Conservation (phyloP, 2,329 filamentous ascomycete genomes). For the Apiospora marii region DNA sequence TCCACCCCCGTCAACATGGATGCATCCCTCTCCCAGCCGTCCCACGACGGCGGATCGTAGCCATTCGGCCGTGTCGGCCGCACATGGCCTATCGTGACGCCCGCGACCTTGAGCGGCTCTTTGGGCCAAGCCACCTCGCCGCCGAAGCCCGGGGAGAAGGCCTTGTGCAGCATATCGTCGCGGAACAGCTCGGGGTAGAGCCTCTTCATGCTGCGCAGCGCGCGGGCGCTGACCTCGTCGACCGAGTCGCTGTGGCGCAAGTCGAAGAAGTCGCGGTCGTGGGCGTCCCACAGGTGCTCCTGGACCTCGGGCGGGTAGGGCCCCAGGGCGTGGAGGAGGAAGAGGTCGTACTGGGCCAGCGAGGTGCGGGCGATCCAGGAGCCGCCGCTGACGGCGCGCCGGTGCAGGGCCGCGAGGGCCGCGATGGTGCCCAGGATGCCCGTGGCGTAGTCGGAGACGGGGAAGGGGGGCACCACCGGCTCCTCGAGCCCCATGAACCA, state of each 20-base stretch:
- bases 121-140: slow-evolving; percentile 54
- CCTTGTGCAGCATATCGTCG: slow-evolving; percentile 40
- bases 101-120: slow-evolving; percentile 52
- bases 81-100: slow-evolving; percentile 54
- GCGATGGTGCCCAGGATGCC: slow-evolving; percentile 44
- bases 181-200: slow-evolving; percentile 43
- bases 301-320: slow-evolving; percentile 57
- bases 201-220: slow-evolving; percentile 58
- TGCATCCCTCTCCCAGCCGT: slow-evolving; percentile 56
- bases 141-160: slow-evolving; percentile 43
- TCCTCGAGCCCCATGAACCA: slow-evolving; percentile 55
- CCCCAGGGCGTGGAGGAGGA: slow-evolving; percentile 47
- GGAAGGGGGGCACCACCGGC: slow-evolving; percentile 71
- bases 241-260: slow-evolving; percentile 65
- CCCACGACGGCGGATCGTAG: slow-evolving; percentile 64
- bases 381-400: slow-evolving; percentile 42
- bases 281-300: slow-evolving; percentile 53
- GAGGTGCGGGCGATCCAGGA: slow-evolving; percentile 46
- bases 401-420: slow-evolving; percentile 44
- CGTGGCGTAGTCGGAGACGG: slow-evolving; percentile 60
- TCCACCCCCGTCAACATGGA: slow-evolving; percentile 31
- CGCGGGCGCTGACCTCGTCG: slow-evolving; percentile 63
- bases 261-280: slow-evolving; percentile 60
- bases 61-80: slow-evolving; percentile 58
- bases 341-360: slow-evolving; percentile 47